Conservation (phyloP, 1,139 yeast genomes). For the Geotrichum bryndzae region DNA sequence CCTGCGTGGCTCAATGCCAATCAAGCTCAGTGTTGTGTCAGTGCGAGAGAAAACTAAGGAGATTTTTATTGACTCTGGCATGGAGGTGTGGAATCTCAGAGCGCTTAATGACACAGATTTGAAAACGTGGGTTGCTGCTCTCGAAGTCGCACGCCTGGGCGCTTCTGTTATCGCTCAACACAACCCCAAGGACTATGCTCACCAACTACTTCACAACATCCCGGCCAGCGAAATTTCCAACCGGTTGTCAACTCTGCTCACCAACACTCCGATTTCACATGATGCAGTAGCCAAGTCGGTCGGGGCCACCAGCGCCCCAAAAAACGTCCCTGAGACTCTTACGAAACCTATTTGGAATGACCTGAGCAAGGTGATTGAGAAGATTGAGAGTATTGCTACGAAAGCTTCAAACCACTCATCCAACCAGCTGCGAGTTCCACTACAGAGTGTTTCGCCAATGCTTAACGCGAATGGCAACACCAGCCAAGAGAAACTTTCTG, state of each 20-base stretch:
- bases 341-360: neutral
- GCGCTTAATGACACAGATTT: constrained; percentile 63
- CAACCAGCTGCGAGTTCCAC: neutral
- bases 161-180: neutral
- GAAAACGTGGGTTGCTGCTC: constrained; percentile 75
- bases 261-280: neutral
- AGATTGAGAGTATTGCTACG: constrained; percentile 2
- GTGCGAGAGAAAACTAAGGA: constrained; percentile 66
- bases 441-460: neutral
- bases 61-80: constrained; percentile 85
- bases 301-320: neutral
- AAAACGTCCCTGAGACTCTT: neutral
- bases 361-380: neutral
- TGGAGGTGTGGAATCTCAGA: constrained; percentile 88
- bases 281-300: neutral
- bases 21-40: constrained; percentile 70
- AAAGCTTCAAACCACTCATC: neutral
- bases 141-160: constrained; percentile 42
- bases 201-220: neutral
- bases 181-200: neutral
- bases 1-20: constrained; percentile 88
- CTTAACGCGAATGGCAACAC: constrained; percentile 9
- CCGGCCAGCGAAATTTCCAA: neutral
- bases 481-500: neutral
- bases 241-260: neutral